Percentiles rank a stretch among this genome's conserved stretches.
These are phyloP conservation scores for Saccharomycopsis sp. DNA, from an alignment of 805 yeast genomes.

Conservation along the genomic window DNA sequence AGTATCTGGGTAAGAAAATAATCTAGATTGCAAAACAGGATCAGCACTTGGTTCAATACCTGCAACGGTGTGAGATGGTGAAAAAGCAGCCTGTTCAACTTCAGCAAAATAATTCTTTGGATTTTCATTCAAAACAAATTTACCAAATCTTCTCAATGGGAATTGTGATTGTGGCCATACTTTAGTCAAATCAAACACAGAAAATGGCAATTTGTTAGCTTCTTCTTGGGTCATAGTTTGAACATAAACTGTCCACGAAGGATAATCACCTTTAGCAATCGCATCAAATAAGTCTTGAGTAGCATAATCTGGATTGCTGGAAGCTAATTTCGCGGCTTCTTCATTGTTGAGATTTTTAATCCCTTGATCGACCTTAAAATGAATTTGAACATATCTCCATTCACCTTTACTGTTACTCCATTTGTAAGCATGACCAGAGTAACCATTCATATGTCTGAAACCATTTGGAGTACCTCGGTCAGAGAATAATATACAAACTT, in stretches of 20 bases:
- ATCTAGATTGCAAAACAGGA: slow-evolving; percentile 76
- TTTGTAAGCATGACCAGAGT: slow-evolving; percentile 79
- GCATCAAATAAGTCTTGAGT: slow-evolving; percentile 74
- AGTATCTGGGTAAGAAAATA: slow-evolving; percentile 79
- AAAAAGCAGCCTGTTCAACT: slow-evolving; percentile 78
- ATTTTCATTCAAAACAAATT: slow-evolving; percentile 70
- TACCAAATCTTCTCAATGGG: slow-evolving; percentile 84
- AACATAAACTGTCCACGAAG: slow-evolving; percentile 79
- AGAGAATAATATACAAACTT: slow-evolving; percentile 63
- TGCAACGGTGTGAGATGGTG: slow-evolving; percentile 81
- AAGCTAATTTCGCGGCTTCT: slow-evolving; percentile 61
- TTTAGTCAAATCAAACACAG: slow-evolving; percentile 86
- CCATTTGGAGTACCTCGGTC: slow-evolving; percentile 80
- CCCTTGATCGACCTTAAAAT: slow-evolving; percentile 62
- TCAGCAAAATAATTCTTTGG: slow-evolving; percentile 86
- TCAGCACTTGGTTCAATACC: slow-evolving; percentile 78
- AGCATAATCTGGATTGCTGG: slow-evolving; percentile 76
- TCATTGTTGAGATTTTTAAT: slow-evolving; percentile 47
- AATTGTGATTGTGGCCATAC: slow-evolving; percentile 85
- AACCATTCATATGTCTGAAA: slow-evolving; percentile 75
- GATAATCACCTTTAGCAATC: slow-evolving; percentile 70
- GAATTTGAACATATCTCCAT: slow-evolving; percentile 75
- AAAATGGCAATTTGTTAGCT: slow-evolving; percentile 67
- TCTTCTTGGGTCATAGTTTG: slow-evolving; percentile 84
- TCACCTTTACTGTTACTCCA: slow-evolving; percentile 72